These are phyloP conservation scores for Penicillium cosmopolitanum DNA, from an alignment of 495 filamentous ascomycete species.

Conservation along the genomic window DNA sequence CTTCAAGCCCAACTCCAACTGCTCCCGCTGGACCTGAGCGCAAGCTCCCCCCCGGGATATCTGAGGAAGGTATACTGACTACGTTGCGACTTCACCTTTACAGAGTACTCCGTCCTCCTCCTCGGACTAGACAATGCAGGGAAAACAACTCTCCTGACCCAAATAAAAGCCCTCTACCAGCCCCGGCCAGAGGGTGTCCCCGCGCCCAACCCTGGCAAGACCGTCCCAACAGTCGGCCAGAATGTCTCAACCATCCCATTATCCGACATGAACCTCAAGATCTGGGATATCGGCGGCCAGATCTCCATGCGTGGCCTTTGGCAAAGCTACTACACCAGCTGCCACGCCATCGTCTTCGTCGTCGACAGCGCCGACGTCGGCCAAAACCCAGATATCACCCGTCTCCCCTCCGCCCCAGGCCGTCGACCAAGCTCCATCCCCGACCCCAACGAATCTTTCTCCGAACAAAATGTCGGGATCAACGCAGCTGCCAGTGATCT, in stretches of 20 bases:
- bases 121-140: slow-evolving; percentile 97
- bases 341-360: slow-evolving; percentile 96
- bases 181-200: slow-evolving; percentile 60
- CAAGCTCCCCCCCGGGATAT: slow-evolving; percentile 1
- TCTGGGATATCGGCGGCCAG: slow-evolving; percentile 98
- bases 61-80: neutral
- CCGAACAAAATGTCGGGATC: slow-evolving; percentile 41
- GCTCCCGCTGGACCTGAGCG: neutral
- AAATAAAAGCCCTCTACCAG: slow-evolving; percentile 86
- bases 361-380: slow-evolving; percentile 93
- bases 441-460: slow-evolving; percentile 32
- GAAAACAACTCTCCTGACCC: slow-evolving; percentile 97
- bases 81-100: neutral
- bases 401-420: slow-evolving; percentile 28
- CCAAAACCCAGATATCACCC: slow-evolving; percentile 62
- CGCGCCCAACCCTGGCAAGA: slow-evolving; percentile 61
- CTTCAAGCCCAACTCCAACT: neutral
- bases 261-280: slow-evolving; percentile 92
- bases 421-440: slow-evolving; percentile 39
- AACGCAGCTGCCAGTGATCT: slow-evolving; percentile 54
- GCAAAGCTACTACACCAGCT: slow-evolving; percentile 92
- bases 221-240: slow-evolving; percentile 96
- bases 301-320: slow-evolving; percentile 85
- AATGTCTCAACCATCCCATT: slow-evolving; percentile 90
- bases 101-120: slow-evolving; percentile 96